These are phyloP conservation scores for Botrytis aclada DNA, from an alignment of 2,329 filamentous ascomycete species.

Conservation along the genomic window DNA sequence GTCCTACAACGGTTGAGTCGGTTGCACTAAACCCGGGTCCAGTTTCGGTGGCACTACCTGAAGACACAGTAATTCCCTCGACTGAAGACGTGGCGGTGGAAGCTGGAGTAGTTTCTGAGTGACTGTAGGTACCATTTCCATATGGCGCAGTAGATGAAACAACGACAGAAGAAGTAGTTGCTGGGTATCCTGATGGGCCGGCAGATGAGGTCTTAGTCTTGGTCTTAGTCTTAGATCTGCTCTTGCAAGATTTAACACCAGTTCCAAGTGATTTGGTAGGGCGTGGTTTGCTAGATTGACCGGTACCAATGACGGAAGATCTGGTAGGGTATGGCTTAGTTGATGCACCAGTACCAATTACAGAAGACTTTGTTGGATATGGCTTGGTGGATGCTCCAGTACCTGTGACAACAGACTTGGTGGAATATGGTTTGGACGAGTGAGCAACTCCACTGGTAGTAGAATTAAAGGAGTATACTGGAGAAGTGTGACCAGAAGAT, in stretches of 20 bases:
- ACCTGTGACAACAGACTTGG: background rate
- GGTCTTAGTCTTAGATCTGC: constrained; percentile 16
- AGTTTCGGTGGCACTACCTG: background rate
- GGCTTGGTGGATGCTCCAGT: background rate
- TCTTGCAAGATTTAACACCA: background rate
- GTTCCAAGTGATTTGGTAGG: constrained; percentile 1
- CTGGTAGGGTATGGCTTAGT: background rate
- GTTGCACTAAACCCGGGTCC: background rate
- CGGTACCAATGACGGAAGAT: background rate
- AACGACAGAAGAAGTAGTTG: background rate
- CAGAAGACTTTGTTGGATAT: background rate
- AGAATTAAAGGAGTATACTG: background rate
- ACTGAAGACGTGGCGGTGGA: constrained; percentile 3
- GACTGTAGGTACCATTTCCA: constrained; percentile 14
- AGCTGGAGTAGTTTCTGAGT: background rate
- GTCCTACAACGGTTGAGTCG: background rate
- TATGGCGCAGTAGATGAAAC: constrained; percentile 4
- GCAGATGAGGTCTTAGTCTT: constrained; percentile 9
- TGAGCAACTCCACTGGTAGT: background rate
- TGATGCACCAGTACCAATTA: background rate
- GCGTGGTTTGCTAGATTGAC: background rate
- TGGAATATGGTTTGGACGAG: background rate
- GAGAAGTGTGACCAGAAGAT: constrained; percentile 15
- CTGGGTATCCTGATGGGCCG: constrained; percentile 1
- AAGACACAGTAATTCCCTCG: background rate